Evolutionary conservation across 2,329 filamentous ascomycete species (phyloP), one percentile per base, ranked within the genome.

Genomic region (Polytolypa hystricis): DNA sequence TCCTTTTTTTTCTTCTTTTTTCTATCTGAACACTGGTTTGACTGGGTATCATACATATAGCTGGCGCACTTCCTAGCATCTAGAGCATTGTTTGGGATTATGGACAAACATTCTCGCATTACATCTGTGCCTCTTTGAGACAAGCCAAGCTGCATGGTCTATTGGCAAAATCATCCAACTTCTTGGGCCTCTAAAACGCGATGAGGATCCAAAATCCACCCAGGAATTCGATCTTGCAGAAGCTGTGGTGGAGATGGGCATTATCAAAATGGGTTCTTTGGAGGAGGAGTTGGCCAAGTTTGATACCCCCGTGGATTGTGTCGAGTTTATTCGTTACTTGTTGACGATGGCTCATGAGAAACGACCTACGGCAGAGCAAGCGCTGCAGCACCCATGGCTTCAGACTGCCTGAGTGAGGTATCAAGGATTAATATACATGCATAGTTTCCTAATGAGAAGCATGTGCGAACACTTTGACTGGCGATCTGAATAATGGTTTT

Each of bases 91-190:
- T 43, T 41, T 37, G 39, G 42, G 11, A 19, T 19, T 30, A 28
- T 19, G 12, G 39, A 43, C 30, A n/a, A 37, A 21, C 30, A 33
- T 28, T 18, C 33, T 10, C 39, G 30, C 6, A 28, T 35, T 17
- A 10, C 30, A 14, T 25, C 18, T 6, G 21, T 38, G 3, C 19
- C 36, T n/a, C 5, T 35, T 34, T 30, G 36, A 44, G 12, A 35
- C 25, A 4, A 40, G 19, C 35, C 34, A 41, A 23, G 32, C 37
- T 23, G 42, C 42, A n/a, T 42, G 33, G 39, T 30, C 19, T 3
- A 42, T 44, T 31, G 37, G 25, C 23, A 44, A 44, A 17, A 44
- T 44, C 17, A 35, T 42, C 9, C 33, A 38, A 12, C 30, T 44
- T 10, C 11, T 40, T 19, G 39, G 42, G 9, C 33, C 33, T 3